Evolutionary conservation across 768 basidiomycete genomes (phyloP), one percentile per base, ranked within the genome.

Genomic region (Pleurotus giganteus): DNA sequence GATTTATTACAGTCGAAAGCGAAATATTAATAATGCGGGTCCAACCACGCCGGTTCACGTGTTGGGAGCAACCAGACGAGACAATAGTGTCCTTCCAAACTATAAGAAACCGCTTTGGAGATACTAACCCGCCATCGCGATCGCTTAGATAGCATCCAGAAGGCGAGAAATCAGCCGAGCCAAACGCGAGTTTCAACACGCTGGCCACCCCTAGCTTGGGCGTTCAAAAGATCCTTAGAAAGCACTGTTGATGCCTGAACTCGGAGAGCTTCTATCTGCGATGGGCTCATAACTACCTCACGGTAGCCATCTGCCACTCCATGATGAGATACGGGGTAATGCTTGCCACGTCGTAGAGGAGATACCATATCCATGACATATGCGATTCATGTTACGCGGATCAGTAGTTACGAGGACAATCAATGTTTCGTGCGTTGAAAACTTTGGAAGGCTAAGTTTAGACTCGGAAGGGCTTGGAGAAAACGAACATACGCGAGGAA

Each of bases 251-350:
- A 32, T 32, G 31, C 13, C 31, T 6, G 13, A 32, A 13, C 31
- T 32, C 13, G 13, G 13, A 13, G 31, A 32, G 31, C 7, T 32
- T 32, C 7, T 6, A 32, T 32, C 31, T 32, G 31, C 31, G 13
- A 32, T 13, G 31, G 31, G 7, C 31, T 6, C 6, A 32, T 32
- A 32, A 32, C 31, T 32, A 13, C 13, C 31, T 32, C 13, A 13
- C 7, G 31, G 31, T 32, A 32, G 31, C 31, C 31, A 32, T 32
- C 31, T 32, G 31, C 31, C 31, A 32, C 13, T 6, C 6, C 31
- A 32, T 32, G 39, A 19, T 45, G 32, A 49, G 46, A 13, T 23
- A 39, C 41, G 50, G 43, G 36, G 27, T 47, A 49, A 39, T 28
- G 45, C 17, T 37, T 19, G 43, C 47, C 17, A 32, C 15, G 34